phyloP scores from a whole-genome alignment of 192 early-diverging fungal genomes.

The Rhizophagus sp. region DNA sequence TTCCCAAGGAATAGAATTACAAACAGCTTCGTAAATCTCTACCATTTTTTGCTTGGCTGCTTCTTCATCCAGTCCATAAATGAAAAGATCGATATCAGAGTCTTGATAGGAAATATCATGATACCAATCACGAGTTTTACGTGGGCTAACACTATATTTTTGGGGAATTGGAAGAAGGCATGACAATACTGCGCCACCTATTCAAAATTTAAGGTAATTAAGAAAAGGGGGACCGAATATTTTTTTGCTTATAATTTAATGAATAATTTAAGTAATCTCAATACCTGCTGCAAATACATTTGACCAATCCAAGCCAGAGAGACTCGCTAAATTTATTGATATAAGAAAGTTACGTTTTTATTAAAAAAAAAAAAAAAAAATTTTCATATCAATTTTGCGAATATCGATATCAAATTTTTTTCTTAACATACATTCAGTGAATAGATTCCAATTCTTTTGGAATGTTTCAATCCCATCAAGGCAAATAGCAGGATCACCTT shows the following conservation, averaged over 20 bases:
- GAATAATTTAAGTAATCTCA: no score
- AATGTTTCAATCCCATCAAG: constrained; percentile 9
- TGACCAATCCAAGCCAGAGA: constrained; percentile 8
- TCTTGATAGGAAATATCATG: constrained; percentile 5
- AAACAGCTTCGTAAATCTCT: constrained; percentile 35
- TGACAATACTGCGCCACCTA: not conserved
- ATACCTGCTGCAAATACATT: constrained; percentile 13
- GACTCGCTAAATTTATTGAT: constrained; percentile 1
- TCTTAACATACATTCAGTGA: constrained; percentile 3
- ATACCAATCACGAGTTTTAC: constrained; percentile 10
- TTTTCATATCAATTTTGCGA: not conserved
- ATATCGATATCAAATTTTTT: no score
- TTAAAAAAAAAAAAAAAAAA: not conserved
- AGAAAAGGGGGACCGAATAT: not conserved
- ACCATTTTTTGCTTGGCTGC: constrained; percentile 43
- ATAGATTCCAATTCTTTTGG: constrained; percentile 12
- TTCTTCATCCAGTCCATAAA: constrained; percentile 45
- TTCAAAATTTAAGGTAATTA: not conserved
- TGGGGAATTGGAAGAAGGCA: constrained; percentile 21
- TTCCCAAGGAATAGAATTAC: constrained; percentile 9
- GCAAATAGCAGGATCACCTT: not conserved
- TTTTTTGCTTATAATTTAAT: no score
- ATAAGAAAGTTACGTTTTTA: not conserved
- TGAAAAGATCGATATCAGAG: constrained; percentile 47
- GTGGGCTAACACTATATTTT: not conserved